Evolutionary conservation across 495 filamentous ascomycete genomes (phyloP), one percentile per base, ranked within the genome.

Genomic region (Podospora pseudoanserina): DNA sequence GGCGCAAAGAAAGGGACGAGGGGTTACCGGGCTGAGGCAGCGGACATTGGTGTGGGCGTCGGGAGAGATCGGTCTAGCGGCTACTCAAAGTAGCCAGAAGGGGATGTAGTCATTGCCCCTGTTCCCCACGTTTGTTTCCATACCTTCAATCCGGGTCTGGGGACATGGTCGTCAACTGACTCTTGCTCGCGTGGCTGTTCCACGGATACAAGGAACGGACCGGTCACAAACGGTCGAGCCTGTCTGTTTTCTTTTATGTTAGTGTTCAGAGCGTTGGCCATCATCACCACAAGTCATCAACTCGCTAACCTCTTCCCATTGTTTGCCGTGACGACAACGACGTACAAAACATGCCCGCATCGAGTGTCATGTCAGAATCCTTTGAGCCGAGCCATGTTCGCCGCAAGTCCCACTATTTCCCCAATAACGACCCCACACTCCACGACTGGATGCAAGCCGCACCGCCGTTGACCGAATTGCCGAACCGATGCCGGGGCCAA

Each of bases 31-130:
- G 23, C 49, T 16, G 54, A 39, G 56, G 16, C 39, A 34, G 57
- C 53, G 63, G 67, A 57, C 57, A 39, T 49, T 30, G 57, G 49
- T 39, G 53, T 63, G 64, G 65, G 20, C 60, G 62, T 73, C 72
- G 74, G 74, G 69, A 74, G 61, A 73, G 71, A 73, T 72, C 74
- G 74, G 74, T 72, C 74, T 71, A 76, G 70, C 74, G 74, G 74
- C 70, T 75, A 72, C 71, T 72, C 61, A 49, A 49, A 49, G 39
- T 49, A 49, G 39, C 39, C 39, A 49, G 39, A 49, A 49, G 39
- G 15, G 39, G 39, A 49, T 49, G 59, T 20, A 44, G 64, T 68
- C 32, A 18, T 60, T 23, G 23, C 27, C 55, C 55, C 23, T 58
- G 55, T 58, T 58, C 55, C 55, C 55, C 55, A 58, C 55, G 56